Conservation (phyloP, 1,139 yeast species). For the Sugiyamaella pinicola region DNA sequence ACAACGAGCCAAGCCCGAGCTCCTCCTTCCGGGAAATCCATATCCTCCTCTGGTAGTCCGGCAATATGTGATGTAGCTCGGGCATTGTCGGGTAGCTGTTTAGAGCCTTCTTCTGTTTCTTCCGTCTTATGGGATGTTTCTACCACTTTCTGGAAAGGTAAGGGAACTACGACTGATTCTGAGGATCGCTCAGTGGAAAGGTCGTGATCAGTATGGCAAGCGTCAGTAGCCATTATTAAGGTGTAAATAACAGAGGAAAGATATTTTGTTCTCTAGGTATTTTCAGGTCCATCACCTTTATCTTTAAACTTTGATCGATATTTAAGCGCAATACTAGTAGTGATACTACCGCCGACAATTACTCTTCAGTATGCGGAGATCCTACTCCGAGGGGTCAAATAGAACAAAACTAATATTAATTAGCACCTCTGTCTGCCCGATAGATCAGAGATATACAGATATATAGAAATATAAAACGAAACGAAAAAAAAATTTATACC, state of each 20-base stretch:
- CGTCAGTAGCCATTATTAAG: too few relatives aligned
- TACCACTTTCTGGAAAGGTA: background rate
- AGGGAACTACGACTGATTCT: background rate
- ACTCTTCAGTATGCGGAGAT: background rate
- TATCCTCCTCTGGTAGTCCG: slow-evolving; percentile 25
- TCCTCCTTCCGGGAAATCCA: slow-evolving; percentile 66
- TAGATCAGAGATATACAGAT: background rate
- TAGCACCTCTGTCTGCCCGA: too few relatives aligned
- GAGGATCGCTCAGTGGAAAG: background rate
- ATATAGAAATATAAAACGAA: background rate
- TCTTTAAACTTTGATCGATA: background rate
- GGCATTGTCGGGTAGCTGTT: background rate
- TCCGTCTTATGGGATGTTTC: background rate
- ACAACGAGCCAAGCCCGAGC: slow-evolving; percentile 58
- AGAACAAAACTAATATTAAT: too few relatives aligned
- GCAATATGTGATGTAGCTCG: background rate
- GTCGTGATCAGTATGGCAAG: background rate
- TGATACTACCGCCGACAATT: background rate
- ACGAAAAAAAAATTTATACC: background rate
- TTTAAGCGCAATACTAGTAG: background rate
- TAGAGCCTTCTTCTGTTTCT: background rate
- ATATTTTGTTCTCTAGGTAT: too few relatives aligned
- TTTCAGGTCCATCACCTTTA: background rate
- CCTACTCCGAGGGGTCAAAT: background rate
- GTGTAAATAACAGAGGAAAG: too few relatives aligned